These are phyloP conservation scores for Agaricales sp. DNA, from an alignment of 1,284 basidiomycete species.

Conservation along the genomic window DNA sequence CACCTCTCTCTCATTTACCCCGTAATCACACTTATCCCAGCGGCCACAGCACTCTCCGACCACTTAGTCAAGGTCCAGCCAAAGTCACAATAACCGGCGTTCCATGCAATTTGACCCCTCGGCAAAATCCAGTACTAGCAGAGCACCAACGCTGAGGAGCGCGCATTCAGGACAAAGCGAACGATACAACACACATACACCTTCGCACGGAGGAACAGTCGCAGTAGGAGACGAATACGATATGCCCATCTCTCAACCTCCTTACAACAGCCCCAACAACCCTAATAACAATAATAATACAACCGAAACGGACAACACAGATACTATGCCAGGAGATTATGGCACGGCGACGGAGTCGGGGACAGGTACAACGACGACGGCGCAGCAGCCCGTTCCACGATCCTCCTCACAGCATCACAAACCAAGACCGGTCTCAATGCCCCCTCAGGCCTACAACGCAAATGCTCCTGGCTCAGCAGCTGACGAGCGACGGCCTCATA, in stretches of 20 bases:
- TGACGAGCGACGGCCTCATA: slow-evolving; percentile 15
- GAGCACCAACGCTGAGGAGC: slow-evolving; percentile 3
- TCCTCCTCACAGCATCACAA: slow-evolving; percentile 23
- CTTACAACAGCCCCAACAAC: slow-evolving; percentile 6
- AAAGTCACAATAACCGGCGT: too few species aligned
- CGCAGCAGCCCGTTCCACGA: slow-evolving; percentile 8
- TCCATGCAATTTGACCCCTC: too few species aligned
- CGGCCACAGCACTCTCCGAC: too few species aligned
- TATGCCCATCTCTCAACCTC: slow-evolving; percentile 25
- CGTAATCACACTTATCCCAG: too few species aligned
- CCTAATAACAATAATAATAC: slow-evolving; percentile 16
- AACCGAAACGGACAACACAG: slow-evolving; percentile 15
- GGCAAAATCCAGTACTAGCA: too few species aligned
- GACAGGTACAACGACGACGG: background rate
- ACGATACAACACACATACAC: slow-evolving; percentile 18
- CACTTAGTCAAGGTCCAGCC: too few species aligned
- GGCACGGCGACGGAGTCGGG: too few species aligned
- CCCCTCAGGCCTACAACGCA: slow-evolving; percentile 39
- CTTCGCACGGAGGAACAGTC: slow-evolving; percentile 48
- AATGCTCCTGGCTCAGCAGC: slow-evolving; percentile 14
- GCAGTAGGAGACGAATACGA: slow-evolving; percentile 50
- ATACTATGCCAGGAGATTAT: slow-evolving; percentile 5
- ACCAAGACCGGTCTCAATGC: slow-evolving; percentile 60
- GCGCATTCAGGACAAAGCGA: slow-evolving; percentile 31
- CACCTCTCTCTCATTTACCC: too few species aligned